Conservation (phyloP, 345 rosid genomes). For the Gossypium raimondii region DNA sequence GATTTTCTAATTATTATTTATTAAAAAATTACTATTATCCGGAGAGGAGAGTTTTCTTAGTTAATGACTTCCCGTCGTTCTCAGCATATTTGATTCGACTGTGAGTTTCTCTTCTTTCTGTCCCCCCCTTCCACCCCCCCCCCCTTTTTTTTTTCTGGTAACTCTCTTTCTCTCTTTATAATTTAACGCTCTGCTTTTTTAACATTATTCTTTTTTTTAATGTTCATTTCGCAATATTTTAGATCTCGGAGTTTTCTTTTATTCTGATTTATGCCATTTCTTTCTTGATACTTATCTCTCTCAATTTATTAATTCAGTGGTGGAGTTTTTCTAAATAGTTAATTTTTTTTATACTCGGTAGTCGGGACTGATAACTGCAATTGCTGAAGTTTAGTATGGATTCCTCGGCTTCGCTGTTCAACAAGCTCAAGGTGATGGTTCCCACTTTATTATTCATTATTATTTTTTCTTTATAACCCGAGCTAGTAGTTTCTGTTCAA, state of each 20-base stretch:
- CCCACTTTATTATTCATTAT: background rate
- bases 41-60: background rate
- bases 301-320: background rate
- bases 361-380: background rate
- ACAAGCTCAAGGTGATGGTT: constrained; percentile 62
- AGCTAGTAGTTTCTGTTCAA: background rate
- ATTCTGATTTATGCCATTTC: background rate
- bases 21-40: background rate
- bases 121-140: background rate
- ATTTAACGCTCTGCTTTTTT: background rate
- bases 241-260: background rate
- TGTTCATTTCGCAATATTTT: background rate
- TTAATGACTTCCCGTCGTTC: background rate
- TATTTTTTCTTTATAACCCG: background rate
- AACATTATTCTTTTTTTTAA: background rate
- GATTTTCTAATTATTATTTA: too few relatives aligned
- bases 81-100: background rate
- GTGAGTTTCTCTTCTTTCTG: background rate
- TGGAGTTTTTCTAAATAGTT: background rate
- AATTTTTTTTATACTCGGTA: background rate
- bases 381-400: constrained; percentile 30
- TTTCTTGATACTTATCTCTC: background rate
- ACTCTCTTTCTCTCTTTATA: background rate
- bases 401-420: constrained; percentile 46
- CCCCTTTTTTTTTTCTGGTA: background rate